phyloP scores from a whole-genome alignment of 2,329 filamentous ascomycete species.

The Thielaviopsis ethacetica region DNA sequence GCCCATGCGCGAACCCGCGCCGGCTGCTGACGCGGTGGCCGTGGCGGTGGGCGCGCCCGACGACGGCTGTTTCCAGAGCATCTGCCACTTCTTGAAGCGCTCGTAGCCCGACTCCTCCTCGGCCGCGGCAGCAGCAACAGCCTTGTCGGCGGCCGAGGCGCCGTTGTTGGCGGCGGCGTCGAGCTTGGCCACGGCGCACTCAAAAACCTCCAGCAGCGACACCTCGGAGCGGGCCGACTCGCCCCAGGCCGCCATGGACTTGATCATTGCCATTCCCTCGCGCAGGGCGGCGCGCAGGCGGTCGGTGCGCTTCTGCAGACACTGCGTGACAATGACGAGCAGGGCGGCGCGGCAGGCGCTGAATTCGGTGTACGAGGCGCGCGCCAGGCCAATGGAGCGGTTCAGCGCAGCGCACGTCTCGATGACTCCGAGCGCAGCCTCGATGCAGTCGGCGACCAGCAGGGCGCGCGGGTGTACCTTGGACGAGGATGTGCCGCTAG shows the following conservation, averaged over 20 bases:
- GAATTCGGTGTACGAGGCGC: slow-evolving; percentile 39
- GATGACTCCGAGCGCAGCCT: slow-evolving; percentile 33
- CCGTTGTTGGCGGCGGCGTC: slow-evolving; percentile 24
- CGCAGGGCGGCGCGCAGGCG: slow-evolving; percentile 27
- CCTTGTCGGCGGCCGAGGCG: neutral
- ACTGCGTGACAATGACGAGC: slow-evolving; percentile 28
- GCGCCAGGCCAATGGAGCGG: slow-evolving; percentile 34
- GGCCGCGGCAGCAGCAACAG: slow-evolving; percentile 19
- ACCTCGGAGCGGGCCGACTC: slow-evolving; percentile 36
- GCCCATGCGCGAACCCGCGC: slow-evolving; percentile 7
- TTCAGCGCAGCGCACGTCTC: slow-evolving; percentile 32
- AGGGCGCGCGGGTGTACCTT: slow-evolving; percentile 17
- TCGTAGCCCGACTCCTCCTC: slow-evolving; percentile 27
- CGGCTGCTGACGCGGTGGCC: neutral
- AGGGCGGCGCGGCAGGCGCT: slow-evolving; percentile 37
- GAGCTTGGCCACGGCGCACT: slow-evolving; percentile 29
- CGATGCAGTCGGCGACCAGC: slow-evolving; percentile 35
- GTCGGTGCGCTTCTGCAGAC: slow-evolving; percentile 22
- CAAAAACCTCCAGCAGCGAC: slow-evolving; percentile 35
- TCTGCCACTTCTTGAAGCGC: slow-evolving; percentile 34
- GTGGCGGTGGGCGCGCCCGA: neutral
- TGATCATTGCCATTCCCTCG: slow-evolving; percentile 33
- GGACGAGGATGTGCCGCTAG: slow-evolving; percentile 17
- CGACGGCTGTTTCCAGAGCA: slow-evolving; percentile 22
- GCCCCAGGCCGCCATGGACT: slow-evolving; percentile 35